Conservation (phyloP, 1,139 yeast genomes). For the Hemisphaericaspora subhashii region DNA sequence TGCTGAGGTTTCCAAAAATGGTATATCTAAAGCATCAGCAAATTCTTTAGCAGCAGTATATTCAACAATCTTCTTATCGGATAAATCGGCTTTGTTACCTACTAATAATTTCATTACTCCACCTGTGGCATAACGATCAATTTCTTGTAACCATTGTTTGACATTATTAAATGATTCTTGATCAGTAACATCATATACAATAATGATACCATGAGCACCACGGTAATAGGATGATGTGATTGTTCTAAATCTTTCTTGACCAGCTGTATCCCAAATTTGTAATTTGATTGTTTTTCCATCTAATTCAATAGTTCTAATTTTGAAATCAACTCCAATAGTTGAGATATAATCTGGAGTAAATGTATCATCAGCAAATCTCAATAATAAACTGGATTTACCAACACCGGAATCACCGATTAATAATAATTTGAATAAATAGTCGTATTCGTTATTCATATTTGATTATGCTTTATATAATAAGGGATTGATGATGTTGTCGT, state of each 20-base stretch:
- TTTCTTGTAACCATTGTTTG: conserved; percentile 98
- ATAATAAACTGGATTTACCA: conserved; percentile 91
- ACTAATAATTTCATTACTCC: conserved; percentile 95
- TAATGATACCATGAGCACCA: conserved; percentile 98
- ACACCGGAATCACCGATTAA: conserved; percentile 98
- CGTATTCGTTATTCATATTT: conserved; percentile 85
- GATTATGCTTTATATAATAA: neutral
- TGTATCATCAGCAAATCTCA: conserved; percentile 96
- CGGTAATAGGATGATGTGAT: conserved; percentile 97
- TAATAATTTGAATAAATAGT: conserved; percentile 88
- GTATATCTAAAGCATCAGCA: conserved; percentile 94
- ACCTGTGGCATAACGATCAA: conserved; percentile 96
- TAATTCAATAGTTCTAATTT: conserved; percentile 92
- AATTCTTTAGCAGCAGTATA: conserved; percentile 96
- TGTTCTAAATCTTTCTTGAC: conserved; percentile 97
- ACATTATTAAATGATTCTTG: conserved; percentile 97
- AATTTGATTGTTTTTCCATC: conserved; percentile 97
- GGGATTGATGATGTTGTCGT: neutral
- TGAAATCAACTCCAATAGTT: conserved; percentile 97
- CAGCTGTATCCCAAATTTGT: conserved; percentile 99
- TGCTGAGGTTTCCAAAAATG: conserved; percentile 96
- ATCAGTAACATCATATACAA: conserved; percentile 97
- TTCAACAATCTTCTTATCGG: conserved; percentile 93
- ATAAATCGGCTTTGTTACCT: conserved; percentile 94
- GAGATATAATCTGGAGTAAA: conserved; percentile 96